These are phyloP conservation scores for Saccharum spontaneum DNA, from an alignment of 176 grass and related monocot genomes.

Conservation along the genomic window DNA sequence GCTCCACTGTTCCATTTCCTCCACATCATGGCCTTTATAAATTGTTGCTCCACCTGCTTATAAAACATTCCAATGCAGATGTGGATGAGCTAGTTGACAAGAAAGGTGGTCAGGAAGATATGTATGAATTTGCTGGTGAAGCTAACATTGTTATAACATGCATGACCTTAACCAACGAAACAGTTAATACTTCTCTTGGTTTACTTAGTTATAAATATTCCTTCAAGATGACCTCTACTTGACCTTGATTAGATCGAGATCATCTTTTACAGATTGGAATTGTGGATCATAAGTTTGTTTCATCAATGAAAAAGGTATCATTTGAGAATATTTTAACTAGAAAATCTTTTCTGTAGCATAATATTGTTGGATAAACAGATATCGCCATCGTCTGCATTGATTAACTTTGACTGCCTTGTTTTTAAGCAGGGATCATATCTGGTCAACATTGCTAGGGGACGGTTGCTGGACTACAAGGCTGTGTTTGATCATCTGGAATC, in stretches of 20 bases:
- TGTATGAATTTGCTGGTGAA: slow-evolving; percentile 74
- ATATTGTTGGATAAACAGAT: slow-evolving; percentile 16
- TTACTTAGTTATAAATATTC: not conserved
- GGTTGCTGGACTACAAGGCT: slow-evolving; percentile 68
- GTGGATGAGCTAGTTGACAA: slow-evolving; percentile 68
- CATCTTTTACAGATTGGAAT: slow-evolving; percentile 68
- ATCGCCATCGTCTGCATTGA: not conserved
- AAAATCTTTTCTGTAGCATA: not conserved
- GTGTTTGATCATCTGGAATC: slow-evolving; percentile 73
- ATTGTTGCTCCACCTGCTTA: slow-evolving; percentile 17
- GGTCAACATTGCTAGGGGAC: slow-evolving; percentile 89
- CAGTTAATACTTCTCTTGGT: slow-evolving; percentile 43
- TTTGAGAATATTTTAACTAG: not conserved
- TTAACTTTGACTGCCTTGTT: not conserved
- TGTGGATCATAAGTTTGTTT: slow-evolving; percentile 73
- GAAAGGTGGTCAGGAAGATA: slow-evolving; percentile 68
- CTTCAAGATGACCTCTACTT: not conserved
- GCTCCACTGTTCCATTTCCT: slow-evolving; percentile 10
- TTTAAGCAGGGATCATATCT: slow-evolving; percentile 72
- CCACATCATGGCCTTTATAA: not conserved
- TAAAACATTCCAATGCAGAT: slow-evolving; percentile 49
- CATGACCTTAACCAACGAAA: slow-evolving; percentile 73
- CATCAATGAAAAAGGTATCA: slow-evolving; percentile 81
- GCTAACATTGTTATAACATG: slow-evolving; percentile 83
- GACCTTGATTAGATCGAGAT: slow-evolving; percentile 24